Evolutionary conservation across 2,329 filamentous ascomycete species (phyloP).

Genomic region (Aspergillus japonicus): DNA sequence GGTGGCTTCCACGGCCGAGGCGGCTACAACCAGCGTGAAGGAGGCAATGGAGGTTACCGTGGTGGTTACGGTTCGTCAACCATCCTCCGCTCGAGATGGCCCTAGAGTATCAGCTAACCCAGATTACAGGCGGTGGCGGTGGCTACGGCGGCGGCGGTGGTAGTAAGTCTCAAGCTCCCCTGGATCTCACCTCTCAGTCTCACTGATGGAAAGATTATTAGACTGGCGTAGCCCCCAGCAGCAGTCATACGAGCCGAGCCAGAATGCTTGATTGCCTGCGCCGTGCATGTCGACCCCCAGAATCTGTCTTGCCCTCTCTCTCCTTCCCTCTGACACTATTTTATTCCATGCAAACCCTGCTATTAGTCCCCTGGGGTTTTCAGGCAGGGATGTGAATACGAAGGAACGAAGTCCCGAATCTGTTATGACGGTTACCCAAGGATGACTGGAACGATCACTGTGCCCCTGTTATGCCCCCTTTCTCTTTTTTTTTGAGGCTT

Average conservation of each 20-base stretch:
- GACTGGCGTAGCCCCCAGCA: neutral
- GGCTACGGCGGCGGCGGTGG: slow-evolving; percentile 9
- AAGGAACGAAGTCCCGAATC: neutral
- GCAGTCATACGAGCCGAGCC: neutral
- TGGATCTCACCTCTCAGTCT: neutral
- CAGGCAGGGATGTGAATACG: neutral
- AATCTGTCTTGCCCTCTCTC: neutral
- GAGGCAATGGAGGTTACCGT: slow-evolving; percentile 32
- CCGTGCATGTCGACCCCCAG: neutral
- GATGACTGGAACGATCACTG: neutral
- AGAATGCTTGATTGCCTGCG: neutral
- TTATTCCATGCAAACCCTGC: neutral
- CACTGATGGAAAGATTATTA: neutral
- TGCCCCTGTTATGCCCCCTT: neutral
- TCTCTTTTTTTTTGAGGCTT: neutral
- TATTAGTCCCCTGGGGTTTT: neutral
- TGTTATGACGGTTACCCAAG: neutral
- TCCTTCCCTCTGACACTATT: neutral
- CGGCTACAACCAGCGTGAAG: slow-evolving; percentile 45
- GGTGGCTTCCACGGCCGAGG: slow-evolving; percentile 47
- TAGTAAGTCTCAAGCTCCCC: neutral
- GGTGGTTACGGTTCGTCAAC: slow-evolving; percentile 21
- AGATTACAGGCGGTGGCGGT: slow-evolving; percentile 22
- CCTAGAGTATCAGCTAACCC: neutral
- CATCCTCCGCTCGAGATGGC: neutral